Evolutionary conservation across 306 rosid species (phyloP), one percentile per base, ranked within the genome.

Genomic region (Rosa chinensis): DNA sequence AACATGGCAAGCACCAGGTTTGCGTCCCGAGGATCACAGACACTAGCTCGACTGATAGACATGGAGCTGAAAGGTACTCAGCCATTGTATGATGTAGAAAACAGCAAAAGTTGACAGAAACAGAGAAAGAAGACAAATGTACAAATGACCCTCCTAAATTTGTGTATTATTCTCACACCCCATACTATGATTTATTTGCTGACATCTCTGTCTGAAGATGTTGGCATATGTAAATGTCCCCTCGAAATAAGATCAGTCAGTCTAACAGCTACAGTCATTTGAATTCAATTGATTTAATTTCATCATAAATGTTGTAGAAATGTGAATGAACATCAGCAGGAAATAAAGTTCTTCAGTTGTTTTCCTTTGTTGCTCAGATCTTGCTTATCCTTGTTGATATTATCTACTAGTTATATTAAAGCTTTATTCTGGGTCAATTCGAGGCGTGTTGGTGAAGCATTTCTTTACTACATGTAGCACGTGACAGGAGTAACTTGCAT

Each of bases 171-270:
- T 82, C 90, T 89, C 88, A 81, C 89, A 79, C 42, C 86, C 78
- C 82, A 79, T 66, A 58, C 78, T 50, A 74, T 12, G 71, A 86
- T 94, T 94, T 84, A 47, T 92, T 66, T 86, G 86, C 87, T 76
- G 42, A 69, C 87, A 72, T 80, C 63, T 79, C 66, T 80, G 66
- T 76, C 73, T 28, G 88, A 84, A 52, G 82, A 23, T 84, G 79
- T 78, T 86, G 88, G 92, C 90, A 83, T 82, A 83, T 95, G 99
- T 95, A 95, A 84, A 92, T 92, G 86, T 78, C 82, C 79, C 78
- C 76, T 82, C 67, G 82, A 83, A 90, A 85, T 89, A 92, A 92
- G 87, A 18, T 88, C 85, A 66, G 72, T 37, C 70, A 78, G 77
- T 81, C 84, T 85, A 72, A 82, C 86, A 70, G 74, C 81, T 72